Percentiles rank a stretch among this genome's conserved stretches.
Evolutionary conservation across 169 alveolate species (phyloP).

Genomic region (Eimeria necatrix): DNA sequence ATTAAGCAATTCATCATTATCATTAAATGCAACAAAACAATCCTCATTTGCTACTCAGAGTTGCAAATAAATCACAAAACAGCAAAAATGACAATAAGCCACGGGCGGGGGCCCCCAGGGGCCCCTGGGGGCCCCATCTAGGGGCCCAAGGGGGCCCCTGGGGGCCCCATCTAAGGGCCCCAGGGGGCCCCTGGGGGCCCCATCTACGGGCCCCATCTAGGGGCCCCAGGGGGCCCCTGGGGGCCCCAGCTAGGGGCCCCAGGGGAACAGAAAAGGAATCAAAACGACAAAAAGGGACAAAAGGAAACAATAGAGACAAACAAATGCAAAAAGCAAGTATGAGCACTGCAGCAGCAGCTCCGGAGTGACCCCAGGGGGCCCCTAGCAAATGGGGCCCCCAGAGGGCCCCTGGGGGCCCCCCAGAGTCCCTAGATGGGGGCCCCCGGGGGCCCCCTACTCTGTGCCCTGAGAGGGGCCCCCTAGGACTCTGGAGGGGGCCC

Average conservation of each 20-base stretch:
- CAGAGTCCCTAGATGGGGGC: not conserved
- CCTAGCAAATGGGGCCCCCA: not conserved
- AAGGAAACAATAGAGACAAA: not conserved
- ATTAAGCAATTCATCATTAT: no score
- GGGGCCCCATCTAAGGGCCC: no score
- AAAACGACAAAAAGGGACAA: not conserved
- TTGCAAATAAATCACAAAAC: no score
- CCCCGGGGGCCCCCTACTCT: not conserved
- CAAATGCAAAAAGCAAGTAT: no score
- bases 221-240: not conserved
- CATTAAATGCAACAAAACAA: no score
- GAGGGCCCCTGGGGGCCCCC: slow-evolving; percentile 3
- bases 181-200: not conserved
- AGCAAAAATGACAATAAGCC: not conserved
- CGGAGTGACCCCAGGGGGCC: not conserved
- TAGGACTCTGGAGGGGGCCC: not conserved
- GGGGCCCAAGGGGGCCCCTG: not conserved
- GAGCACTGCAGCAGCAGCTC: no score
- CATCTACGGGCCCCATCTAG: no score
- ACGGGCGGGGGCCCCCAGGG: not conserved
- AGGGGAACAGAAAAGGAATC: not conserved
- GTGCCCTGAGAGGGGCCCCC: not conserved
- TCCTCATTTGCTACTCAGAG: no score
- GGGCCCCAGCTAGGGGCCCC: slow-evolving; percentile 8
- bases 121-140: no score